Evolutionary conservation across 1,284 basidiomycete species (phyloP).

Genomic region (Meira miltonrushii): DNA sequence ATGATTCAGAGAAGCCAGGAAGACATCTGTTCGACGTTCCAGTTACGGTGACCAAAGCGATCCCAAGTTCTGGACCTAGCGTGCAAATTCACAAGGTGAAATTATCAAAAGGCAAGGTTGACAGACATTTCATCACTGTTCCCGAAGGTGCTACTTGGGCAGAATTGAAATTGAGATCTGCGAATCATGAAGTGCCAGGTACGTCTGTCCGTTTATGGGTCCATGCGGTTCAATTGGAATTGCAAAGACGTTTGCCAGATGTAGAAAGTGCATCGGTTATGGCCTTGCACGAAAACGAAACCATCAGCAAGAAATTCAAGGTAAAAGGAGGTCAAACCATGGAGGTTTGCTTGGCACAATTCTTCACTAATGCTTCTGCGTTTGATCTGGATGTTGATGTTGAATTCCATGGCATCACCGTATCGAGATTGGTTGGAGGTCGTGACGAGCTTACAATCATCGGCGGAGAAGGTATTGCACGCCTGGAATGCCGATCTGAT

Average conservation of each 20-base stretch:
- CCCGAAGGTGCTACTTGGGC: conserved; percentile 53
- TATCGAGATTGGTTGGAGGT: conserved; percentile 28
- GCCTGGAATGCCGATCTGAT: conserved; percentile 37
- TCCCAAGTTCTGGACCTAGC: conserved; percentile 30
- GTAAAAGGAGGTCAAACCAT: conserved; percentile 51
- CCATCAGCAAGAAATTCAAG: conserved; percentile 44
- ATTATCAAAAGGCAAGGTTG: conserved; percentile 44
- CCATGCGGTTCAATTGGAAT: conserved; percentile 50
- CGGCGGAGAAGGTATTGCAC: conserved; percentile 46
- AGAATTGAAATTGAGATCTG: conserved; percentile 44
- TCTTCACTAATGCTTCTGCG: conserved; percentile 46
- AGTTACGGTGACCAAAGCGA: conserved; percentile 51
- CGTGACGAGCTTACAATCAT: conserved; percentile 44
- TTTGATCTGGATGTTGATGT: conserved; percentile 50
- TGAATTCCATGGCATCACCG: conserved; percentile 51
- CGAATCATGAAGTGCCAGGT: conserved; percentile 34
- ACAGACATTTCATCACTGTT: conserved; percentile 48
- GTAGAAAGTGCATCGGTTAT: conserved; percentile 48
- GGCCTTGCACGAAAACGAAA: conserved; percentile 48
- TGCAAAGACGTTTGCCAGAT: conserved; percentile 42
- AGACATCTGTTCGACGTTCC: conserved; percentile 49
- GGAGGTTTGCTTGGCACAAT: conserved; percentile 52
- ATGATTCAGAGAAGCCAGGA: conserved; percentile 42
- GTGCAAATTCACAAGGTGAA: conserved; percentile 29
- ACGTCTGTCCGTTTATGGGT: conserved; percentile 52